phyloP scores from a whole-genome alignment of 2,329 filamentous ascomycete genomes.

The Botrytis elliptica region DNA sequence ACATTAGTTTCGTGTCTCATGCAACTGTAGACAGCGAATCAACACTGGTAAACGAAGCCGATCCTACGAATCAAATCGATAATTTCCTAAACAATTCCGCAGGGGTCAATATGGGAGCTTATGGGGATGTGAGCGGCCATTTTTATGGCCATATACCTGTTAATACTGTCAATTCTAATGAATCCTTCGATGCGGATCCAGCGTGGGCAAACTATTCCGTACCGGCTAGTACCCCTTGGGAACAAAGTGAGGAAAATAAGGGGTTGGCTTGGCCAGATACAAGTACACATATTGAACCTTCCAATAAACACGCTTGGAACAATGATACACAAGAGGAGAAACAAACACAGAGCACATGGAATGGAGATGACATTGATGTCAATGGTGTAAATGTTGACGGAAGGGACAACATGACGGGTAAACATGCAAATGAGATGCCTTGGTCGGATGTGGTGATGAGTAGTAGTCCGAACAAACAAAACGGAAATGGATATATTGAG shows the following conservation, averaged over 20 bases:
- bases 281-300: neutral
- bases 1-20: constrained; percentile 43
- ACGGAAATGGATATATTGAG: constrained; percentile 15
- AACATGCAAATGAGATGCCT: constrained; percentile 3
- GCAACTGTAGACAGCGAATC: constrained; percentile 36
- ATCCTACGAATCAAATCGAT: constrained; percentile 8
- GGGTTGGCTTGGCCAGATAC: constrained; percentile 17
- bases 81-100: neutral
- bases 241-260: constrained; percentile 4
- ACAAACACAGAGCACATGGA: constrained; percentile 1
- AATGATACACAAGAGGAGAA: neutral
- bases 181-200: constrained; percentile 11
- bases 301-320: neutral
- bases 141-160: constrained; percentile 9
- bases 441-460: constrained; percentile 17
- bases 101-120: neutral
- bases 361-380: neutral
- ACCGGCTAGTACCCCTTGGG: neutral
- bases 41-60: constrained; percentile 7
- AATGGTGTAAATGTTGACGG: neutral
- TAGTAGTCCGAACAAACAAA: constrained; percentile 13
- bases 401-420: neutral
- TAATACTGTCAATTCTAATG: neutral
- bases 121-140: neutral
- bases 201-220: constrained; percentile 10